Evolutionary conservation across 208 protist species (phyloP), one percentile per base, ranked within the genome.

Genomic region (Porcisia hertigi): DNA sequence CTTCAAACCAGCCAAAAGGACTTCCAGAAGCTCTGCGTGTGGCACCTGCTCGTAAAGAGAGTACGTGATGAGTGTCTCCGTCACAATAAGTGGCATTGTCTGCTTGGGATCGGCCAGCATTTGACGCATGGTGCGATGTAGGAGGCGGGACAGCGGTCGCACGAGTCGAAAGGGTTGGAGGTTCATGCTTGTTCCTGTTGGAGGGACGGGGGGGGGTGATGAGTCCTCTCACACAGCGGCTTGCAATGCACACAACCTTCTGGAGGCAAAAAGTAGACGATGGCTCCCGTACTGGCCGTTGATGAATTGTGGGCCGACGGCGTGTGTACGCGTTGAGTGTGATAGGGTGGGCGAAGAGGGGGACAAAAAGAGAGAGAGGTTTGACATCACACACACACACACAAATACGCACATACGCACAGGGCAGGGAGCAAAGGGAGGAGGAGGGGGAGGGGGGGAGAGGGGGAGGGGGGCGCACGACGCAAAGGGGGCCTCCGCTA

Each of bases 31-130:
- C 30, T 83, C 66, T 7, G 52, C 73, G 72, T 96, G 89, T n/a
- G 73, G 69, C 45, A 92, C 89, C 47, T 86, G 81, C 78, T 96
- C 87, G 53, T 84, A 72, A n/a, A 85, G 66, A 30, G 83, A 85
- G 63, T 86, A 86, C 14, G 79, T 75, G 39, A 78, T 70, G 65
- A 92, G 64, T 9, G 83, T 52, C 45, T 96, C 89, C 4, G 16
- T 81, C 16, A 54, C 69, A 25, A 78, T 54, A 41, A 49, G 23
- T 4, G 75, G 60, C 58, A 82, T 65, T 47, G 23, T 54, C 16
- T 34, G 14, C 4, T 69, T 58, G 47, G 66, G 60, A 45, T 77
- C 70, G 34, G 0, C 23, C 54, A 88, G 36, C 8, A 74, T 47
- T 41, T 75, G 69, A 47, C 76, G 59, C 47, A 95, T 69, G 0